Base-by-base conservation (phyloP, 192 early-diverging fungal genomes). In the Umbelopsis sp. region DNA sequence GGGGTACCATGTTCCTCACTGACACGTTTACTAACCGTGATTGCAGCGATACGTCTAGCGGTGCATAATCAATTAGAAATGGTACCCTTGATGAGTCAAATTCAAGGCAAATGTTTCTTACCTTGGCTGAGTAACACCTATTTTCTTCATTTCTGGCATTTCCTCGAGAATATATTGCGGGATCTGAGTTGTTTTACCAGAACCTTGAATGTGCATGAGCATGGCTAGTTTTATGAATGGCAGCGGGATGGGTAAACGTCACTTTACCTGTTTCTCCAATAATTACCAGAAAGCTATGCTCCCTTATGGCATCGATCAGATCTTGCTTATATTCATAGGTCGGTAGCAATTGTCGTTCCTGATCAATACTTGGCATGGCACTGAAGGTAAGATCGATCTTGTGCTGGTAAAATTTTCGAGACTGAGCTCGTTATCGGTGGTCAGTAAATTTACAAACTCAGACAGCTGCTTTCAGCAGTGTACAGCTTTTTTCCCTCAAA, bases 21-120 rank as follows among this genome's bases (percentile, higher is more conserved):
- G 10, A 99, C 97, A 43, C 97, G 95, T 78, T 94, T 97, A 32
- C 96, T 94, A 8, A 98, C 96, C 11, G 94, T 91, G 20, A 94
- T 91, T 14, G 92, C 93, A 0, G 93, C 93, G 66, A 96, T 94
- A 26, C 94, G 88, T 17, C 94, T 89, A 56, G 65, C 32, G 17
- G 44, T 32, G n/a, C 29, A 1, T 51, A 34, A 32, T 8, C 0
- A 59, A n/a, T 45, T 16, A 29, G 32, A 21, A 38, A 49, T 17
- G 20, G 20, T 43, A 22, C 17, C 31, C 5, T 11, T 41, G 7
- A 11, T 11, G 38, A 6, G 38, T n/a, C n/a, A n/a, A n/a, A 41
- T 74, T 29, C 32, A 29, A 38, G 1, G 34, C 25, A 56, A 29
- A 14, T 41, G 45, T 24, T 31, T 25, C 70, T 41, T 74, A 88